phyloP scores from a whole-genome alignment of 805 yeast species.

The Zygosaccharomyces rouxii region DNA sequence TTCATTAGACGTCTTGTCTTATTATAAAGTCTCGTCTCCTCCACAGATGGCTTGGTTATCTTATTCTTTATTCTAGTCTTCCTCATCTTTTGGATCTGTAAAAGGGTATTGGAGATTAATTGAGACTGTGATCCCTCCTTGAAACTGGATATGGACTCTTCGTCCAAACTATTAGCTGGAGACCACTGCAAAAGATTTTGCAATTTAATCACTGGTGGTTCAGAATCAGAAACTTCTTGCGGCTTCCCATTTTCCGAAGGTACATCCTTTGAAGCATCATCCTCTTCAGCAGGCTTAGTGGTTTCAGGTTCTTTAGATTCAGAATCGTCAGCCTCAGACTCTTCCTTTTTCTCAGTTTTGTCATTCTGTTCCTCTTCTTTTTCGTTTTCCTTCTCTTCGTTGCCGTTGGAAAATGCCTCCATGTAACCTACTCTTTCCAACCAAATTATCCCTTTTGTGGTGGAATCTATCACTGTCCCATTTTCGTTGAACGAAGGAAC shows the following conservation, averaged over 20 bases:
- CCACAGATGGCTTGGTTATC: slow-evolving; percentile 38
- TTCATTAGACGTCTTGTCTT: slow-evolving; percentile 45
- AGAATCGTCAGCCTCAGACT: not conserved
- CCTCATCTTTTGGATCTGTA: slow-evolving; percentile 49
- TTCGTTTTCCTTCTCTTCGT: slow-evolving; percentile 3
- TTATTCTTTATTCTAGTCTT: slow-evolving; percentile 38
- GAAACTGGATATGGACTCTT: slow-evolving; percentile 49
- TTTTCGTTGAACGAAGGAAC: slow-evolving; percentile 65
- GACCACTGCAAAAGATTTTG: slow-evolving; percentile 48
- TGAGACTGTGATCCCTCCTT: slow-evolving; percentile 40
- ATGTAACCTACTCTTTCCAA: slow-evolving; percentile 49
- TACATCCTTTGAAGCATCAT: not conserved
- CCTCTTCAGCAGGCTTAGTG: not conserved
- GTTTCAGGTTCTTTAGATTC: not conserved
- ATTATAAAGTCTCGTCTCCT: slow-evolving; percentile 42
- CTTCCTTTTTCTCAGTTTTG: slow-evolving; percentile 16
- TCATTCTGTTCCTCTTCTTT: slow-evolving; percentile 5
- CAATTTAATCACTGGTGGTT: slow-evolving; percentile 28
- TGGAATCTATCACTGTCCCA: slow-evolving; percentile 48
- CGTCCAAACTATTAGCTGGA: slow-evolving; percentile 45
- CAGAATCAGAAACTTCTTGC: not conserved
- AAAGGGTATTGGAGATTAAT: slow-evolving; percentile 42
- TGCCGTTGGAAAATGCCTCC: slow-evolving; percentile 24
- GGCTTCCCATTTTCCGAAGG: not conserved
- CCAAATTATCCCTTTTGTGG: slow-evolving; percentile 50